Conservation (phyloP, 345 rosid species). For the Eucalyptus curtisii region DNA sequence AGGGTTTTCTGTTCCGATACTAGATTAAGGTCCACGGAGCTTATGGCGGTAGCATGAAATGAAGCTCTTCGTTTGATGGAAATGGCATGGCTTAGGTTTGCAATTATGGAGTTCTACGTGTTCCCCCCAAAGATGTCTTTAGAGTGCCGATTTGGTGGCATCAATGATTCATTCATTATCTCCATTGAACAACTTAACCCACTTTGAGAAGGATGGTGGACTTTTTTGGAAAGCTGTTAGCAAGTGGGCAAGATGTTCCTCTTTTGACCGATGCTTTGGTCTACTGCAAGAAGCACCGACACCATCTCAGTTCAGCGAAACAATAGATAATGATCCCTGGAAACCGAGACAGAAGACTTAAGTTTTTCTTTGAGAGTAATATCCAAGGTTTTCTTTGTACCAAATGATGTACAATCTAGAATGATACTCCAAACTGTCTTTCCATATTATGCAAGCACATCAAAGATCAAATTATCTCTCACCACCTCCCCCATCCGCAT, state of each 20-base stretch:
- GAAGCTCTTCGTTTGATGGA: background rate
- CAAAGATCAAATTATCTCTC: background rate
- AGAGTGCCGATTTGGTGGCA: background rate
- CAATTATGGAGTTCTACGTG: background rate
- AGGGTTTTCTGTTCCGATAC: background rate
- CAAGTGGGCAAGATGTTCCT: background rate
- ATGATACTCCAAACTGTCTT: background rate
- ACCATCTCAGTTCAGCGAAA: background rate
- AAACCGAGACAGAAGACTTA: background rate
- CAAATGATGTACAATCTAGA: background rate
- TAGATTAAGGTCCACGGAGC: background rate
- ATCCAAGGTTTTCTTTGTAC: background rate
- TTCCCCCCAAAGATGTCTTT: background rate
- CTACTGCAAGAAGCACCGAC: background rate
- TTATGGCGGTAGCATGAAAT: background rate
- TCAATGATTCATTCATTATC: background rate
- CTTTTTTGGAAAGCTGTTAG: background rate
- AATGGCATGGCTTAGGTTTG: background rate
- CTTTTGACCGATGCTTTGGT: background rate
- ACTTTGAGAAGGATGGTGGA: background rate
- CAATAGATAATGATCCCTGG: background rate
- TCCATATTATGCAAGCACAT: background rate
- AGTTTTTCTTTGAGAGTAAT: background rate
- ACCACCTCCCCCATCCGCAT: background rate
- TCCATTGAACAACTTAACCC: background rate